These are phyloP conservation scores for Verticillium alfalfae DNA, from an alignment of 2,329 filamentous ascomycete genomes.

Conservation along the genomic window DNA sequence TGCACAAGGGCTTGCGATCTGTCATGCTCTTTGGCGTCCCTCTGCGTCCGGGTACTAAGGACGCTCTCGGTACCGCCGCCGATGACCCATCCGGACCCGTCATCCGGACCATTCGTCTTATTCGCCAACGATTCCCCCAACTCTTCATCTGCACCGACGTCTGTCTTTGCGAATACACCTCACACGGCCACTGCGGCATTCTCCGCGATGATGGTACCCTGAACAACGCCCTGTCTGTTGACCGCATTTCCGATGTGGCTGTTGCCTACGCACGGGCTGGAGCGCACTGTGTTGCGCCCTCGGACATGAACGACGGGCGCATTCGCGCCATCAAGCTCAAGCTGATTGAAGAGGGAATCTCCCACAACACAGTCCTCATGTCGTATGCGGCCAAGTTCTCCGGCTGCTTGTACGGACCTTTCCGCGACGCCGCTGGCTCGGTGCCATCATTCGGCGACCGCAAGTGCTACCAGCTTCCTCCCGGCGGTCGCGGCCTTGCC, in stretches of 20 bases:
- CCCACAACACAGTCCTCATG: slow-evolving; percentile 90
- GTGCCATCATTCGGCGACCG: slow-evolving; percentile 88
- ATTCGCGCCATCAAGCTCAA: slow-evolving; percentile 98
- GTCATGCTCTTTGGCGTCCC: slow-evolving; percentile 97
- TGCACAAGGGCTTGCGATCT: slow-evolving; percentile 83
- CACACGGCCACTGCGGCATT: slow-evolving; percentile 95
- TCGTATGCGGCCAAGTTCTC: slow-evolving; percentile 98
- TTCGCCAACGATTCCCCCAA: slow-evolving; percentile 80
- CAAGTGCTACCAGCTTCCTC: slow-evolving; percentile 93
- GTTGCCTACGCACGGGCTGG: slow-evolving; percentile 92
- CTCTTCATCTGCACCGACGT: slow-evolving; percentile 91
- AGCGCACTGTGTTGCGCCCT: slow-evolving; percentile 93
- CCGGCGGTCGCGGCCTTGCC: slow-evolving; percentile 85
- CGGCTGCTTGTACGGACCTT: slow-evolving; percentile 92
- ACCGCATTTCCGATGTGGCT: slow-evolving; percentile 96
- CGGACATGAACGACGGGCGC: slow-evolving; percentile 98
- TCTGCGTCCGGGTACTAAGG: slow-evolving; percentile 73
- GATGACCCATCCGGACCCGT: slow-evolving; percentile 93
- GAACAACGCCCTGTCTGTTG: slow-evolving; percentile 90
- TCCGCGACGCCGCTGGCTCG: slow-evolving; percentile 92
- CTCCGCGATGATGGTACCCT: slow-evolving; percentile 86
- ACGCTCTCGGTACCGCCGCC: slow-evolving; percentile 83
- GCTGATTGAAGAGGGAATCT: slow-evolving; percentile 88
- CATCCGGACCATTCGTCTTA: slow-evolving; percentile 76
- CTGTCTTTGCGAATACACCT: slow-evolving; percentile 97